Percentiles rank a stretch among this genome's conserved stretches.
Evolutionary conservation across 2,329 filamentous ascomycete species (phyloP).

Genomic region (Aquanectria penicillioides): DNA sequence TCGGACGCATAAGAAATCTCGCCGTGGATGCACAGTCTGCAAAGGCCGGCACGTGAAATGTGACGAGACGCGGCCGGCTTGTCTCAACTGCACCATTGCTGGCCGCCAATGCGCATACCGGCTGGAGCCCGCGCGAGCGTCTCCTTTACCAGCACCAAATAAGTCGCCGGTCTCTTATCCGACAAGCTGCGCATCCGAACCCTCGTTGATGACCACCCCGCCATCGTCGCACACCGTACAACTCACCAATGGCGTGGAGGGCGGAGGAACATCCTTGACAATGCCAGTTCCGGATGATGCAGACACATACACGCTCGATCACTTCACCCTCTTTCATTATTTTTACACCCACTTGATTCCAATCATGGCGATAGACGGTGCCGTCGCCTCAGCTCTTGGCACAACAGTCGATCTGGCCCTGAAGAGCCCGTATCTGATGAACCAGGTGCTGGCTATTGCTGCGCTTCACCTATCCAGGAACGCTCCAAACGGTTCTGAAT

Average conservation of each 20-base stretch:
- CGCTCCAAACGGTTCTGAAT: background rate
- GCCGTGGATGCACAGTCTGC: slow-evolving; percentile 23
- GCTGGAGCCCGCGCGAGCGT: background rate
- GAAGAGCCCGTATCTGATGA: slow-evolving; percentile 24
- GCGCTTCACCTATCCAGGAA: slow-evolving; percentile 12
- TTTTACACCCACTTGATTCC: background rate
- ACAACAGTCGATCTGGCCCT: slow-evolving; percentile 1
- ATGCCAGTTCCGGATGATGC: background rate
- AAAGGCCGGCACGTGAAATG: slow-evolving; percentile 29
- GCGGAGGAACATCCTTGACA: background rate
- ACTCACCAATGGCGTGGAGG: background rate
- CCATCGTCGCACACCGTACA: background rate
- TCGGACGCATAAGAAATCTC: slow-evolving; percentile 27
- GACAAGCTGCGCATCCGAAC: background rate
- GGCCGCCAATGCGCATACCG: slow-evolving; percentile 1
- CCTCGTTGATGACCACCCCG: background rate
- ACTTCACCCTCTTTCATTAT: slow-evolving; percentile 19
- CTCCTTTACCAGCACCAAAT: background rate
- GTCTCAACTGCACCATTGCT: slow-evolving; percentile 20
- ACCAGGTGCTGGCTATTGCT: slow-evolving; percentile 23
- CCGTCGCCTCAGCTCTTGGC: background rate
- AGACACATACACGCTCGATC: slow-evolving; percentile 13
- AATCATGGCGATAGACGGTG: slow-evolving; percentile 3
- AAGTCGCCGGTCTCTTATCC: background rate
- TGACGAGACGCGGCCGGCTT: slow-evolving; percentile 21